Evolutionary conservation across 2,329 filamentous ascomycete species (phyloP), one percentile per base, ranked within the genome.

Genomic region (Passalora sequoiae): DNA sequence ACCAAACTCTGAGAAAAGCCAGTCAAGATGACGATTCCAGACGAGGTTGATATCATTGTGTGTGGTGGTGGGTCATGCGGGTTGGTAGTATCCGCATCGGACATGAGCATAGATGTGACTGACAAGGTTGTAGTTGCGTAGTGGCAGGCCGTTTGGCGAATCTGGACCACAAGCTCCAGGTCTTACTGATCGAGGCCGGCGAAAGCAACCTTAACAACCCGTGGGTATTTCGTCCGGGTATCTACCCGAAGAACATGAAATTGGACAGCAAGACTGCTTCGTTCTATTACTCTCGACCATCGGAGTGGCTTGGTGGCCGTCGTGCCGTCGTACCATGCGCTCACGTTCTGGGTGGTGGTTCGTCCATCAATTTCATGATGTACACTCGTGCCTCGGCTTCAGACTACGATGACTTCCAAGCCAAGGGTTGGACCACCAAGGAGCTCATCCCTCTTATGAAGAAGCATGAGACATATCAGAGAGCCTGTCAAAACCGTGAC

Each of bases 21-120:
- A 35, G 40, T 37, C 55, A 64, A 53, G 3, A 81, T 79, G 73
- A 78, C 73, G 53, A 72, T 88, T 50, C 83, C 84, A 25, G 83
- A 88, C 46, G 84, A 88, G 71, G 84, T 86, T 59, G 84, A 88
- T 62, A 87, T 89, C 56, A 88, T 88, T 56, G 82, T 88, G 21
- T 84, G 80, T 53, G 84, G 84, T 58, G 84, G 84, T 59, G 84
- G 84, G 42, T 85, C 81, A 61, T 79, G 75, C 49, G 80, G 78
- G 76, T 80, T 61, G 49, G 68, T 45, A 10, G 10, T 46, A 38
- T 28, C 45, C 8, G 33, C 38, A 20, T 20, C 25, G 13, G 27
- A 37, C 20, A 22, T 19, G 3, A n/a, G 20, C 15, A 20, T 15
- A 20, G 12, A 16, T 35, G 17, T 42, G 37, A 33, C 51, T 59